Evolutionary conservation across 2,329 filamentous ascomycete species (phyloP).

Genomic region (Elsinoe arachidis): DNA sequence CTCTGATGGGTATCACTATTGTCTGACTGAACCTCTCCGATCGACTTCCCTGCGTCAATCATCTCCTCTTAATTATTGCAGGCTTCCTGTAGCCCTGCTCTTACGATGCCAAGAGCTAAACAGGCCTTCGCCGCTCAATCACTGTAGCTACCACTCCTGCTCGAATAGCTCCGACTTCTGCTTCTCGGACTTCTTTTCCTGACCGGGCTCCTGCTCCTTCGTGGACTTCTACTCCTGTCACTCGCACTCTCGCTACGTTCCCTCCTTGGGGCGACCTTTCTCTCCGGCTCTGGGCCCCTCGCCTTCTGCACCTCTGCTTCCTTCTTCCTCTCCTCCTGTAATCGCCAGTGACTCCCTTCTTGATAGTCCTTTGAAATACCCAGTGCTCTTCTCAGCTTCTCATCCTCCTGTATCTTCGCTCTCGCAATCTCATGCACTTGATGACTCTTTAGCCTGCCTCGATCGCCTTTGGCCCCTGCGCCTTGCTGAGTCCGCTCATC

Average conservation of each 20-base stretch:
- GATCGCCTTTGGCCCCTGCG: slow-evolving; percentile 37
- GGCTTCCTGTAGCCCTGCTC: no score
- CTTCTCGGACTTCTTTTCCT: slow-evolving; percentile 6
- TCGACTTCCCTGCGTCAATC: no score
- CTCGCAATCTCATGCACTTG: slow-evolving; percentile 94
- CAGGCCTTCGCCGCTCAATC: neutral
- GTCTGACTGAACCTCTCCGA: no score
- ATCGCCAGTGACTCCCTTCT: slow-evolving; percentile 77
- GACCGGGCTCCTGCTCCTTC: slow-evolving; percentile 5
- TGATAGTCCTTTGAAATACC: slow-evolving; percentile 81
- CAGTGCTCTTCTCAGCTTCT: slow-evolving; percentile 74
- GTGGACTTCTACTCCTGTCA: slow-evolving; percentile 7
- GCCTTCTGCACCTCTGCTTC: slow-evolving; percentile 10
- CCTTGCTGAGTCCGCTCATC: slow-evolving; percentile 26
- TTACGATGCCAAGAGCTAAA: neutral
- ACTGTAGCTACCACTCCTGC: slow-evolving; percentile 7
- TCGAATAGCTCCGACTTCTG: slow-evolving; percentile 1
- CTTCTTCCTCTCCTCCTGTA: slow-evolving; percentile 59
- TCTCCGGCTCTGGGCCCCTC: neutral
- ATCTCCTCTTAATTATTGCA: no score
- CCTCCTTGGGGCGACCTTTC: neutral
- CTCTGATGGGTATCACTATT: no score
- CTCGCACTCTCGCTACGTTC: slow-evolving; percentile 3
- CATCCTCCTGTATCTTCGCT: slow-evolving; percentile 93
- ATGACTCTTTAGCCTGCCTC: slow-evolving; percentile 62